Base-by-base conservation (phyloP, 345 rosid species). In the Boechera retrofracta region DNA sequence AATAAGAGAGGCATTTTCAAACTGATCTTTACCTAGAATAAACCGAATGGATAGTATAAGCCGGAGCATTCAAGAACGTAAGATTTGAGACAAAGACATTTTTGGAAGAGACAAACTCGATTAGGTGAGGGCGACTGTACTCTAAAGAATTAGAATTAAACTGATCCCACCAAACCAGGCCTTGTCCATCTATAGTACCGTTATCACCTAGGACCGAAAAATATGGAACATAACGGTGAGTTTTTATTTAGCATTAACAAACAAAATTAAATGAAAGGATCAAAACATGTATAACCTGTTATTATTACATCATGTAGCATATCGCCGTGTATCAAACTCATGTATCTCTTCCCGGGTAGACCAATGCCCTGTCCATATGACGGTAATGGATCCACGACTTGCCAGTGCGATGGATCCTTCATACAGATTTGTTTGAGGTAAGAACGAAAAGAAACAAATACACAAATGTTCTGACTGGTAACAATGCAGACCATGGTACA, bases 171-270 rank as follows among this genome's bases (percentile, higher is more conserved):
- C 93, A 90, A 15, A 83, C 66, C 5, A 76, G 80, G 24, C 89
- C 91, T 73, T 87, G 91, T 5, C 91, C 91, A 62, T 90, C 89
- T 18, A 88, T 83, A 6, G 87, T 87, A 61, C 96, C 93, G 13
- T 86, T 86, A 79, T 85, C 79, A 54, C 93, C 90, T 90, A 58
- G 29, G 28, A 26, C 42, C 18, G 5, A 59, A 9, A 41, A 47
- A 75, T 29, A 56, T 7, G 54, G 42, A 28, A 48, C n/a, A 49
- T 55, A 41, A 28, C 0, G 0, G 16, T 36, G 24, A 63, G 70
- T 53, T 39, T 52, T 63, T 10, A 11, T 29, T 16, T 18, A 73
- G 45, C 45, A 18, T 13, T 41, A 41, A 13, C 42, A 54, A 31
- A 42, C 26, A 33, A 54, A 41, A 64, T 64, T 44, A 15, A 56